Evolutionary conservation across 768 basidiomycete species (phyloP), one percentile per base, ranked within the genome.

Genomic region (Leucogyrophana mollusca): DNA sequence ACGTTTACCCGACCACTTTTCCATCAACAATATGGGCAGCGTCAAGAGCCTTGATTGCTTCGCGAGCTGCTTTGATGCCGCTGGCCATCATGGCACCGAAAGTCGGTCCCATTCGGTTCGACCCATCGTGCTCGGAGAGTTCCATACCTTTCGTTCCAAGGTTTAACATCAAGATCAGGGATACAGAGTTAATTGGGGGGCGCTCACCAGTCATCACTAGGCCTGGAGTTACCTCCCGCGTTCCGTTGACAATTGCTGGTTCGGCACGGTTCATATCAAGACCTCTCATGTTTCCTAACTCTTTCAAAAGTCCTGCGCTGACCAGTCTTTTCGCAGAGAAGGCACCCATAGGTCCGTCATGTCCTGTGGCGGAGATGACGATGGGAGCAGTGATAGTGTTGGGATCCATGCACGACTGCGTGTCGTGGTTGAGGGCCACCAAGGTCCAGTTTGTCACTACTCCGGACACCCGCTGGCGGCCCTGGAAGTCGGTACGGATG

Each of bases 191-290:
- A 9, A 16, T n/a, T 34, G 20, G 13, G 6, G 25, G 23, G 1
- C 40, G 72, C 78, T 56, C 46, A 82, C 84, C 85, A 35, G 83
- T 78, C 75, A 89, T 78, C 58, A 89, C 77, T 40, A 89, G 72
- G 1, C 87, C 87, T 7, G 86, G 86, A 16, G 76, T 73, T 38
- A 90, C 83, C 71, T 91, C 85, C 39, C 86, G 80, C 16, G 86
- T 89, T 23, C 77, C 76, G 53, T 85, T 87, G 43, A 87, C 84
- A 51, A 88, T 89, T n/a, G 79, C 81, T 4, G 86, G 85, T 63
- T 89, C 87, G n/a, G 87, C 82, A 34, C 82, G 79, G 61, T 79
- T 83, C 87, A 89, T 90, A 68, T 88, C 86, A 51, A 90, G 68
- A 9, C 85, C 84, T 33, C 82, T 73, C 87, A 89, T 90, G 61